Evolutionary conservation across 805 yeast genomes (phyloP).

Genomic region (Kuraishia molischiana): DNA sequence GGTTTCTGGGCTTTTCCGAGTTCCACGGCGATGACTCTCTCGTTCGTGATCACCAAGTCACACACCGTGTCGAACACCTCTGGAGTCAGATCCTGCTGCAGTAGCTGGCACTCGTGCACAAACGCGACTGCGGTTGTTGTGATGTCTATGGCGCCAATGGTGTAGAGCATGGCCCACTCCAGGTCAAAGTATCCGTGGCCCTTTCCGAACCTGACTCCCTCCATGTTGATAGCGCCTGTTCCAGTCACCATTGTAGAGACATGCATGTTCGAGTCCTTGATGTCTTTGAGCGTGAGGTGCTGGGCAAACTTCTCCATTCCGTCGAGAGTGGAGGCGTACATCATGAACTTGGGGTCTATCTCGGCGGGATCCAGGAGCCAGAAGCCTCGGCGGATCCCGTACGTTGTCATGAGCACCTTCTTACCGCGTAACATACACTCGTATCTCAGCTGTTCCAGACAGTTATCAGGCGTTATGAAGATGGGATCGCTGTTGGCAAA

Average conservation of each 20-base stretch:
- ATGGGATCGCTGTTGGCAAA: slow-evolving; percentile 9
- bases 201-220: slow-evolving; percentile 20
- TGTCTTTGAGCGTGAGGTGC: slow-evolving; percentile 10
- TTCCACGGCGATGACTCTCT: slow-evolving; percentile 10
- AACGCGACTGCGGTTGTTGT: slow-evolving; percentile 17
- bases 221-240: slow-evolving; percentile 20
- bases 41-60: slow-evolving; percentile 17
- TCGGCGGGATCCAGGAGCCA: slow-evolving; percentile 14
- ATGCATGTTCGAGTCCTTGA: slow-evolving; percentile 8
- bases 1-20: slow-evolving; percentile 12
- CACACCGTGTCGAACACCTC: slow-evolving; percentile 21
- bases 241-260: slow-evolving; percentile 20
- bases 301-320: slow-evolving; percentile 18
- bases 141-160: slow-evolving; percentile 12
- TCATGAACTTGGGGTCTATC: slow-evolving; percentile 10
- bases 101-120: slow-evolving; percentile 20
- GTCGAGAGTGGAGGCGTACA: slow-evolving; percentile 19
- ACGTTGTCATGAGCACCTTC: slow-evolving; percentile 18
- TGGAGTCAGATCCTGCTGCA: slow-evolving; percentile 15
- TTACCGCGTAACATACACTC: slow-evolving; percentile 15
- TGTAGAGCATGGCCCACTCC: slow-evolving; percentile 21
- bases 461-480: slow-evolving; percentile 21
- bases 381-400: slow-evolving; percentile 19
- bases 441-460: slow-evolving; percentile 17
- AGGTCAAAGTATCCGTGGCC: slow-evolving; percentile 22